phyloP scores from a whole-genome alignment of 352 stramenopile genomes.

The Pythium chondricola region DNA sequence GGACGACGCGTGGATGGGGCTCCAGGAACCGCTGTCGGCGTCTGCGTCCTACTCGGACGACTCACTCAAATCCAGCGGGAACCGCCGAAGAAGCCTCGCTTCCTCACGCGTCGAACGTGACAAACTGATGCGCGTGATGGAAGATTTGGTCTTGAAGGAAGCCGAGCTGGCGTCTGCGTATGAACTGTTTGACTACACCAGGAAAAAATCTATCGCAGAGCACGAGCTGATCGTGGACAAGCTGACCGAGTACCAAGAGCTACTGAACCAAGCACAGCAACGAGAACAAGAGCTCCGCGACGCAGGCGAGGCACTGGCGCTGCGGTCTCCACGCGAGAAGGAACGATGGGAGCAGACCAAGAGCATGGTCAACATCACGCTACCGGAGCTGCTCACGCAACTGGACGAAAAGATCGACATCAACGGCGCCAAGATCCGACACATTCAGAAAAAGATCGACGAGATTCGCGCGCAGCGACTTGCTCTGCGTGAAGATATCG shows the following conservation, averaged over 20 bases:
- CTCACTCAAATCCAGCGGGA: not conserved
- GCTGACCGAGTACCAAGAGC: constrained; percentile 35
- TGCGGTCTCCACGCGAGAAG: constrained; percentile 30
- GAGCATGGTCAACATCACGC: constrained; percentile 40
- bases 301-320: constrained; percentile 15
- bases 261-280: constrained; percentile 27
- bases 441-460: constrained; percentile 56
- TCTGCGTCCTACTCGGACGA: not conserved
- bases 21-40: constrained; percentile 26
- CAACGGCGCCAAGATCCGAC: constrained; percentile 50
- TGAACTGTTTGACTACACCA: constrained; percentile 55
- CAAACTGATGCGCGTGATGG: constrained; percentile 54
- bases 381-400: constrained; percentile 42
- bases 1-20: constrained; percentile 22
- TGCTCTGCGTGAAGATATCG: constrained; percentile 51
- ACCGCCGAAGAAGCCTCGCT: constrained; percentile 25
- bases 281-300: constrained; percentile 11
- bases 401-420: constrained; percentile 62
- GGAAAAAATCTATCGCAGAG: constrained; percentile 29
- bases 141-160: constrained; percentile 54
- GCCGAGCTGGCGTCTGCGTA: constrained; percentile 49
- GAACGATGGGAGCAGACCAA: constrained; percentile 39
- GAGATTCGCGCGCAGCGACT: constrained; percentile 41
- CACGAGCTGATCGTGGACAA: constrained; percentile 44
- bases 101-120: constrained; percentile 39